Evolutionary conservation across 2,329 filamentous ascomycete genomes (phyloP), one percentile per base, ranked within the genome.

Genomic region (Cordyceps javanica): DNA sequence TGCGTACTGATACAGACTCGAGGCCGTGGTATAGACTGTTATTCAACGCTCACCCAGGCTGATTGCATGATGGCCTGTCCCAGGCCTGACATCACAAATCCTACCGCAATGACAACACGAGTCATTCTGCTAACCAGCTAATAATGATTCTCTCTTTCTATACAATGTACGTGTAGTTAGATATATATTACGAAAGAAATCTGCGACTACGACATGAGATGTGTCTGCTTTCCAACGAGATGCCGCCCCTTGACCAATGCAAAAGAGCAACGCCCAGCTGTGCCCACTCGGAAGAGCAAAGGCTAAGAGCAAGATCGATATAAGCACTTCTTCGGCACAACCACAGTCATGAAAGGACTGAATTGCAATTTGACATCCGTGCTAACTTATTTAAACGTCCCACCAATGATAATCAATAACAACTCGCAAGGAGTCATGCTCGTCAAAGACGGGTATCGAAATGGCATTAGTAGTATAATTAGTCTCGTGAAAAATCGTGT

Each of bases 301-400:
- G 41, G 34, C 39, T 39, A 48, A 53, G 49, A 57, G 51, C 56
- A 60, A 59, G 62, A 72, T 86, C 73, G 69, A 82, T 94, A 80
- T 95, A 83, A 94, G 91, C 91, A 96, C 91, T 91, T 96, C 91
- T 96, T 92, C 90, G 91, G 91, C 92, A 91, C 92, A 94, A 92
- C 85, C 82, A 80, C 85, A 91, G 90, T 88, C 90, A 96, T 86
- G 75, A 73, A 72, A 73, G 73, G 86, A 86, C 87, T 83, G 83
- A 80, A 88, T 93, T 94, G 92, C 86, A 97, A 96, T 96, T 96
- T 96, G 91, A 97, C 91, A 96, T 96, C 90, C 88, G 90, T 96
- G 92, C 92, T 93, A 63, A 58, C 52, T 49, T 11, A 39, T 34
- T 26, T 13, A 25, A 14, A 44, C 25, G 48, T 19, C 13, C 34